Conservation (phyloP, 2,329 filamentous ascomycete species). For the Xylaria sp. region DNA sequence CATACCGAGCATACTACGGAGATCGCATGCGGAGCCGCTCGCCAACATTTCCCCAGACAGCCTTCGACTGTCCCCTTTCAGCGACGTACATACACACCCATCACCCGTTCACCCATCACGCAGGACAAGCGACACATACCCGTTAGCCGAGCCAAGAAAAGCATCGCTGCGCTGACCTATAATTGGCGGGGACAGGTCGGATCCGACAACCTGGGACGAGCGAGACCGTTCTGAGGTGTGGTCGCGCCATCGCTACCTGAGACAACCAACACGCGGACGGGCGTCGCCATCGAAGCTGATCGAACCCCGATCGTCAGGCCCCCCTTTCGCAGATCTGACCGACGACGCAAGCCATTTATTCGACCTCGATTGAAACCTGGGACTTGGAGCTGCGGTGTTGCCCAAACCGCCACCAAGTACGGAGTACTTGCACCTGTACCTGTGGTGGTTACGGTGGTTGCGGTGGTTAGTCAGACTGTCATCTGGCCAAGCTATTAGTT, state of each 20-base stretch:
- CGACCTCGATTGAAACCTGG: constrained; percentile 14
- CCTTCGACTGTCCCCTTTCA: neutral
- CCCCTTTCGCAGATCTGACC: constrained; percentile 20
- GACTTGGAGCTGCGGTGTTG: constrained; percentile 20
- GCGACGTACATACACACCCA: neutral
- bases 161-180: neutral
- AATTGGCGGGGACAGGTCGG: constrained; percentile 7
- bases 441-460: neutral
- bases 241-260: constrained; percentile 31
- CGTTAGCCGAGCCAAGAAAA: constrained; percentile 12
- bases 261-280: constrained; percentile 32
- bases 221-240: constrained; percentile 4
- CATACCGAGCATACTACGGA: constrained; percentile 1
- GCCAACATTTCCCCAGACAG: constrained; percentile 4
- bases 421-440: no score
- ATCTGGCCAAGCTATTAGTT: constrained; percentile 5
- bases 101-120: neutral
- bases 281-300: constrained; percentile 13
- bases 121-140: neutral
- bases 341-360: constrained; percentile 17
- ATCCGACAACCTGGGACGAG: constrained; percentile 30
- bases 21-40: constrained; percentile 11
- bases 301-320: constrained; percentile 5
- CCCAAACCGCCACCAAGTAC: constrained; percentile 9
- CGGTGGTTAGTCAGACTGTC: neutral